These are phyloP conservation scores for Fusarium ambrosium DNA, from an alignment of 2,329 filamentous ascomycete species.

Conservation along the genomic window DNA sequence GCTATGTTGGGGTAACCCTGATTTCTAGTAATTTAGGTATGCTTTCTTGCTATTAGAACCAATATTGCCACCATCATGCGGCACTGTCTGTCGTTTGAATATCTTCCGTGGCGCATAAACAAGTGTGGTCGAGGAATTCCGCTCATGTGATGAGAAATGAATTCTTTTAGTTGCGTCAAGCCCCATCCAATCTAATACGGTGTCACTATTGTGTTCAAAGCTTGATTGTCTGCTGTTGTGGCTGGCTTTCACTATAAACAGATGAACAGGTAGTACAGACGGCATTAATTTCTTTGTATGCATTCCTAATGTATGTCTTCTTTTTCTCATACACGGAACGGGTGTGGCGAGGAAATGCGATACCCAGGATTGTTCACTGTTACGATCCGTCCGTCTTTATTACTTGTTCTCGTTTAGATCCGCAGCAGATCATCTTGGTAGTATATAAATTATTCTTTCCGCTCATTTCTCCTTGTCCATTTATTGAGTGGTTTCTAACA, in stretches of 20 bases:
- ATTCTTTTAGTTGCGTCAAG: background rate
- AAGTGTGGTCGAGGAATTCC: background rate
- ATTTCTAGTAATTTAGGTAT: background rate
- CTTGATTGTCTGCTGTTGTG: background rate
- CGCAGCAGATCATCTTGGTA: background rate
- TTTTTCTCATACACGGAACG: no score
- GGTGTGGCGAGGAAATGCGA: background rate
- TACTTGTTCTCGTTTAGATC: background rate
- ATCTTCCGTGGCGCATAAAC: background rate
- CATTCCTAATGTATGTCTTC: background rate
- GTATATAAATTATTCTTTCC: background rate
- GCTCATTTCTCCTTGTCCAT: background rate
- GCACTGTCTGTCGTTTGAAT: background rate
- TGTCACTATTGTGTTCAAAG: background rate
- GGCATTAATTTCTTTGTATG: background rate
- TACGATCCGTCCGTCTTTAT: background rate
- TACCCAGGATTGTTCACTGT: background rate
- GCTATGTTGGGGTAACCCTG: background rate
- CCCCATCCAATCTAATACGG: background rate
- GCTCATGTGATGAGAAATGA: background rate
- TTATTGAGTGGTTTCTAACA: background rate
- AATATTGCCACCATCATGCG: background rate
- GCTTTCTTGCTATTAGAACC: background rate
- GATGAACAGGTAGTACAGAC: background rate
- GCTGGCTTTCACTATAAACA: background rate